Percentiles rank a stretch among this genome's conserved stretches.
Conservation (phyloP, 129 eudicot species). For the Daucus carota region DNA sequence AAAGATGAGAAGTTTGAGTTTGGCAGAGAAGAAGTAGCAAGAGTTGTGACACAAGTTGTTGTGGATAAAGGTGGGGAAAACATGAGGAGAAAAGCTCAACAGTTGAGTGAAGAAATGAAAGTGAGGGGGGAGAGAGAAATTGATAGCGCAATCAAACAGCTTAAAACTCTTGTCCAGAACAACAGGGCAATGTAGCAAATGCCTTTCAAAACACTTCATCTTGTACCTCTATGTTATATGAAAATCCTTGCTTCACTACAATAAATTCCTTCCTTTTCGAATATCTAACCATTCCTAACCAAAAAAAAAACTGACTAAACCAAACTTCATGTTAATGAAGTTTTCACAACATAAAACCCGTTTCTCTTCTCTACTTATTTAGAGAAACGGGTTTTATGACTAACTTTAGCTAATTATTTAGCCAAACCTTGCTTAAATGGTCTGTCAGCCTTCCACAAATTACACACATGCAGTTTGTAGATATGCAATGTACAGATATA, state of each 20-base stretch:
- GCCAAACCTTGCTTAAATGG: background rate
- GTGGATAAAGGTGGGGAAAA: background rate
- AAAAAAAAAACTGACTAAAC: background rate
- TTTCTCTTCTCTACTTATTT: too few species aligned
- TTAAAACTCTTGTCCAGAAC: background rate
- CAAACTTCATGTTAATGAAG: background rate
- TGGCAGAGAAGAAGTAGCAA: background rate
- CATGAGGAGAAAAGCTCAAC: background rate
- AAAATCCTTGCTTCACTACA: background rate
- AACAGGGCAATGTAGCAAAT: background rate
- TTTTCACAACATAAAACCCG: background rate
- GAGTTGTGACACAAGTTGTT: slow-evolving; percentile 5
- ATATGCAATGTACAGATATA: background rate
- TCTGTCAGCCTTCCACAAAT: background rate
- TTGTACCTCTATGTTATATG: background rate
- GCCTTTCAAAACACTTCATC: background rate
- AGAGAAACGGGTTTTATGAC: too few species aligned
- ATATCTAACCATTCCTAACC: background rate
- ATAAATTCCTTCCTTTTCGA: background rate
- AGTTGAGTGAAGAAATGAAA: background rate
- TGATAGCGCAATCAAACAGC: background rate
- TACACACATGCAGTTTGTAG: background rate
- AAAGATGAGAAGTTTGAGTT: slow-evolving; percentile 3
- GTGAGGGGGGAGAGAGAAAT: background rate
- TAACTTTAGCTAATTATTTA: background rate